Conservation (phyloP, 768 basidiomycete species). For the Pisolithus albus region DNA sequence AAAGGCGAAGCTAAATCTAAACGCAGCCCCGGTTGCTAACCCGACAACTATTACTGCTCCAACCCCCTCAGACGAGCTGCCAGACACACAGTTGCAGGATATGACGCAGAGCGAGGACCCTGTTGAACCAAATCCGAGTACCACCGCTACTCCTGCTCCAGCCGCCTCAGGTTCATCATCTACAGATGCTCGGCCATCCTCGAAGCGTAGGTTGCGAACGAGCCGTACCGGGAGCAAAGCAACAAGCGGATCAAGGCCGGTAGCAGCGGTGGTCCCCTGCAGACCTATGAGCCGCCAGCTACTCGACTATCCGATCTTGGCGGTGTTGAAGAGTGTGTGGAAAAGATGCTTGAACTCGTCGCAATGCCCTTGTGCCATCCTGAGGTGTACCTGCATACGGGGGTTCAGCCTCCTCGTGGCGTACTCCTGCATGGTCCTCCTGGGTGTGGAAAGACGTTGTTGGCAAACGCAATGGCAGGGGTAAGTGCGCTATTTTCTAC, state of each 20-base stretch:
- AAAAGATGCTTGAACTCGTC: conserved; percentile 91
- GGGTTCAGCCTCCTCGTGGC: conserved; percentile 87
- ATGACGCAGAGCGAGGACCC: conserved; percentile 13
- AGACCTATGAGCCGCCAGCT: conserved; percentile 67
- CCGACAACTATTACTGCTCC: conserved; percentile 5
- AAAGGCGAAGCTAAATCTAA: conserved; percentile 62
- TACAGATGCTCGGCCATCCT: conserved; percentile 18
- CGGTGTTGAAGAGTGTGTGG: conserved; percentile 78
- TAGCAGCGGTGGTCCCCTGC: conserved; percentile 28
- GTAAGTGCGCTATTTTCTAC: conserved; percentile 32
- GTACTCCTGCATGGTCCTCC: conserved; percentile 93
- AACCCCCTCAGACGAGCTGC: conserved; percentile 15
- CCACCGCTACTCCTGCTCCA: conserved; percentile 7
- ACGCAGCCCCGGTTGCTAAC: conserved; percentile 25
- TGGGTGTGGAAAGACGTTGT: conserved; percentile 92
- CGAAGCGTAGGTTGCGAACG: conserved; percentile 62
- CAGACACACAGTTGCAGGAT: conserved; percentile 17
- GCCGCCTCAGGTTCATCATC: conserved; percentile 1
- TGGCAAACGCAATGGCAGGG: conserved; percentile 94
- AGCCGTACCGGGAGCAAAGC: conserved; percentile 12
- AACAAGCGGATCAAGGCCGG: conserved; percentile 10
- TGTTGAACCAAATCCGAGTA: conserved; percentile 7
- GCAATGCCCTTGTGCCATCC: conserved; percentile 94
- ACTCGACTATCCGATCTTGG: conserved; percentile 81
- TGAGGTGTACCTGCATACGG: conserved; percentile 90